Evolutionary conservation across 2,329 filamentous ascomycete genomes (phyloP), one percentile per base, ranked within the genome.

Genomic region (Colletotrichum cereale): DNA sequence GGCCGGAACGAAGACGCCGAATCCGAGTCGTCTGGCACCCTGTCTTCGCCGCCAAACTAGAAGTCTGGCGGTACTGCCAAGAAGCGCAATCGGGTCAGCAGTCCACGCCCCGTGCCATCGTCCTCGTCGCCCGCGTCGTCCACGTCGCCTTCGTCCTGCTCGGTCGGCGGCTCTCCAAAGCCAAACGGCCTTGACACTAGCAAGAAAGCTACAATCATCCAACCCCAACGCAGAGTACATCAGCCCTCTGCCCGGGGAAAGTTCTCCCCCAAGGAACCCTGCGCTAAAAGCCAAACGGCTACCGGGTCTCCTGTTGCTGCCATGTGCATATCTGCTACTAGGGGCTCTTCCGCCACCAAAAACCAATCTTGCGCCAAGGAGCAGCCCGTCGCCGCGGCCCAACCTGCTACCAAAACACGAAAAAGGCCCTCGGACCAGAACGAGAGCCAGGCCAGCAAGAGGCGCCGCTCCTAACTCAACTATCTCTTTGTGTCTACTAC

Each of bases 1-100:
- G 85, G 85, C 24, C 83, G 83, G 55, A 66, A 66, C 55, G 82
- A 83, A 24, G 87, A 89, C 57, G 84, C 80, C 52, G 86, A 85
- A 73, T 89, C 87, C 21, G 88, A 90, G 76, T 88, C 87, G 50
- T 89, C 87, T 0, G 88, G 85, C 24, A 86, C 86, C 0, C 77
- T 88, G 71, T 89, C 88, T 0, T 89, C 88, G 21, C 88, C 88
- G 24, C 86, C 86, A 47, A 57, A 69, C 66, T 72, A 72, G 66
- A 40, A 55, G 60, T 18, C 31, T 62, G 70, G 55, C 14, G 56
- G 61, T 50, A 40, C 47, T n/a, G 18, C n/a, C 10, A 66, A 31
- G 16, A 66, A 18, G 11, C 12, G 42, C 11, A 31, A 18, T 21
- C n/a, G 52, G 18, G 18, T 34, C n/a, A 55, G 21, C 38, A 29